Percentiles rank a stretch among this genome's conserved stretches.
phyloP scores from a whole-genome alignment of 768 basidiomycete genomes.

The Lentinus tigrinus region DNA sequence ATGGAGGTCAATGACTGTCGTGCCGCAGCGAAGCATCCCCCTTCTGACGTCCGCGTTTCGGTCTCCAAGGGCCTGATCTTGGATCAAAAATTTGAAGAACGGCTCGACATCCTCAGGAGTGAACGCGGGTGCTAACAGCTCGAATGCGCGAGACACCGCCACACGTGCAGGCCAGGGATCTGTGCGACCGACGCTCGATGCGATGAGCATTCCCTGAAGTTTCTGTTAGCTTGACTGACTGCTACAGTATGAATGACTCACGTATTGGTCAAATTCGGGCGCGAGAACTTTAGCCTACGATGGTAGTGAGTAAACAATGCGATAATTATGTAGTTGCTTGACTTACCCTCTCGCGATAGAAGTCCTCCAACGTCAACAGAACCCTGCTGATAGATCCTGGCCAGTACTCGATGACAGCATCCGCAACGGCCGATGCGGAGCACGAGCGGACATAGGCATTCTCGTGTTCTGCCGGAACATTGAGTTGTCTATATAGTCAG shows the following conservation, averaged over 20 bases:
- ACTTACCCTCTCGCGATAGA: constrained; percentile 81
- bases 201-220: constrained; percentile 86
- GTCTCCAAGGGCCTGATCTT: constrained; percentile 88
- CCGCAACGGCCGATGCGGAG: constrained; percentile 70
- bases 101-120: constrained; percentile 55
- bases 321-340: neutral
- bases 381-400: constrained; percentile 53
- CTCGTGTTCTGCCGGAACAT: constrained; percentile 57
- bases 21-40: constrained; percentile 86
- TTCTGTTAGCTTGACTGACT: neutral
- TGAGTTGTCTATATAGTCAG: neutral
- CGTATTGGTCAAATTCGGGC: constrained; percentile 93
- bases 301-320: neutral
- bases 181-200: constrained; percentile 76
- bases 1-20: constrained; percentile 77
- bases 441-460: constrained; percentile 79
- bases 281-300: constrained; percentile 76
- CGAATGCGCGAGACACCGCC: constrained; percentile 69
- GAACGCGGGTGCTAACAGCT: constrained; percentile 65
- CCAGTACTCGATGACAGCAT: constrained; percentile 65
- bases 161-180: constrained; percentile 89
- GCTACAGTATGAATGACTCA: constrained; percentile 37
- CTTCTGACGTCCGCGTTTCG: constrained; percentile 75
- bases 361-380: constrained; percentile 55
- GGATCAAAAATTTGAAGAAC: constrained; percentile 85